A percentile compares a stretch with the other conserved stretches of the same genome.
Conservation (phyloP, 2,329 filamentous ascomycete genomes). For the Aureobasidium sp. region DNA sequence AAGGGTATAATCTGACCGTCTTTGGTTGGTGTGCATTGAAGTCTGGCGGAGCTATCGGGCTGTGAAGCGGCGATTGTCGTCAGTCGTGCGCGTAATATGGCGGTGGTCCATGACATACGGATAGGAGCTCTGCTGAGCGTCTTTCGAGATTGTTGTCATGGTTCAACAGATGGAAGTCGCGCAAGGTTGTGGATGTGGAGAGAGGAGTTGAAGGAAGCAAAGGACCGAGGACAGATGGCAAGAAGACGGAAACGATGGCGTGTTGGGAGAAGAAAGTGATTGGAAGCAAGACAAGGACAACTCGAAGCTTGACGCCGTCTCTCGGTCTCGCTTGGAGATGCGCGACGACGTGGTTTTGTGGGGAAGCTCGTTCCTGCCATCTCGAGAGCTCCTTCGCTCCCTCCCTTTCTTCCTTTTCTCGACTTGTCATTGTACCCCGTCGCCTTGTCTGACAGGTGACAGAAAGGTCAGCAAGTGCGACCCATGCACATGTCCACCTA, state of each 20-base stretch:
- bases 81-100: background rate
- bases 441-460: background rate
- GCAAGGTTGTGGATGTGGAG: background rate
- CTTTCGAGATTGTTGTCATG: conserved; percentile 81
- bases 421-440: background rate
- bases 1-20: conserved; percentile 84
- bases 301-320: background rate
- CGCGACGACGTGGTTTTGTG: conserved; percentile 1
- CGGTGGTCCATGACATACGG: conserved; percentile 40
- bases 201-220: background rate
- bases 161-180: background rate
- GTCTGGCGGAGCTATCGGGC: conserved; percentile 61
- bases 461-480: background rate
- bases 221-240: no score
- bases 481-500: background rate
- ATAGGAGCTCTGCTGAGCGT: conserved; percentile 67
- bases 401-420: background rate
- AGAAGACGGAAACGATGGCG: background rate
- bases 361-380: conserved; percentile 2
- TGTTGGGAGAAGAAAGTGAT: background rate
- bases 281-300: background rate
- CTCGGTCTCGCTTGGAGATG: background rate
- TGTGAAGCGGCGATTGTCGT: conserved; percentile 23
- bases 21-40: conserved; percentile 87
- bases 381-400: background rate